phyloP scores from a whole-genome alignment of 306 rosid genomes.

The Cucumis cinereus region DNA sequence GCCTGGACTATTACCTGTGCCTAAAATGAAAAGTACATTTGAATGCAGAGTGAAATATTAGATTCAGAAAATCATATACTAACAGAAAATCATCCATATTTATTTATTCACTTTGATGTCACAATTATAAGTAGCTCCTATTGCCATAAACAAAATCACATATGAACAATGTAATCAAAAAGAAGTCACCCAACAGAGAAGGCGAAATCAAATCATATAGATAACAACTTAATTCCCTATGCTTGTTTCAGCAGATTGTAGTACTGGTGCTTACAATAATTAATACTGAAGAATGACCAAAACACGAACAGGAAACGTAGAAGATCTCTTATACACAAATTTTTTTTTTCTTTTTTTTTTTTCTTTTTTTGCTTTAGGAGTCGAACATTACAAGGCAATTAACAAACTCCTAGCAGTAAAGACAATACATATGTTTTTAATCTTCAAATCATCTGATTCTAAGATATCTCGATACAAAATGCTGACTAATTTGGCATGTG shows the following conservation, averaged over 20 bases:
- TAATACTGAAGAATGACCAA: not conserved
- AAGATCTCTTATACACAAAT: not conserved
- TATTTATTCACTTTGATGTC: not conserved
- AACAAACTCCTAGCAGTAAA: not conserved
- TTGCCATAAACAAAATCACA: not conserved
- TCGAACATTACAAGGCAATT: not conserved
- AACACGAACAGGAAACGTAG: not conserved
- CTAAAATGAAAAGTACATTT: slow-evolving; percentile 11
- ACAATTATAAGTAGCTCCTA: not conserved
- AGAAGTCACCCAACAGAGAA: not conserved
- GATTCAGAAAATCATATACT: not conserved
- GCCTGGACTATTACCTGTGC: slow-evolving; percentile 63
- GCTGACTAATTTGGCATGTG: not conserved
- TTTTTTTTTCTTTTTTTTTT: no score
- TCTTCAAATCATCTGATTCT: not conserved
- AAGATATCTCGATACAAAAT: not conserved
- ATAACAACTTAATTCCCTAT: no score
- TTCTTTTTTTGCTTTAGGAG: not conserved
- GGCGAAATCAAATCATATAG: not conserved
- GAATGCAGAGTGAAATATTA: not conserved
- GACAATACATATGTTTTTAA: not conserved
- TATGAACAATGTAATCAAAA: not conserved
- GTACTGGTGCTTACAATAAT: not conserved
- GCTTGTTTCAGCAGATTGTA: not conserved
- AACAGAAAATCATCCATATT: not conserved